Evolutionary conservation across 1,284 basidiomycete genomes (phyloP), one percentile per base, ranked within the genome.

Genomic region (Xanthoconium separans): DNA sequence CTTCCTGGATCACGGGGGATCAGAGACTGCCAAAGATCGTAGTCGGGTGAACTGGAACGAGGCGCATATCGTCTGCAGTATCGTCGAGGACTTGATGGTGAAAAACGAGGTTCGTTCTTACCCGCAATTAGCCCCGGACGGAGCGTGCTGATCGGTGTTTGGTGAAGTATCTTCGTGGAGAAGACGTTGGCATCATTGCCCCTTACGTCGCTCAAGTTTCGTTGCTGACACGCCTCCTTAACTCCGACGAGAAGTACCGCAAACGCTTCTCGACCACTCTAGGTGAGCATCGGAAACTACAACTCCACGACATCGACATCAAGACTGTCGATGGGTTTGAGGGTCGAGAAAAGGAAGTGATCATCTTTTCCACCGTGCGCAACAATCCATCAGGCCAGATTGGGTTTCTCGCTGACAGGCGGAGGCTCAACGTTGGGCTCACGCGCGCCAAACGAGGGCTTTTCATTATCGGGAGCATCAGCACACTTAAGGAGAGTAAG

Each of bases 301-400:
- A 93, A 59, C 67, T 91, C 5, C 65, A 70, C 1, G 69, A 81
- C 45, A 80, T 95, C 49, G 93, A 95, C 68, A 80, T 95, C 63
- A 90, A 88, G 71, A 95, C 93, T 0, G 92, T 95, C 10, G 93
- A 95, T 65, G 95, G 93, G 15, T 98, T 96, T 69, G 92, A 98
- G 70, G 94, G 94, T 1, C 81, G 93, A 45, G 93, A 98, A 74
- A 97, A 97, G 75, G 85, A 90, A 13, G 85, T 95, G 29, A 91
- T 97, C 61, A 78, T 97, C 47, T 95, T 97, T 67, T 93, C 89
- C 41, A 95, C 93, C 1, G 92, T 95, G 44, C 81, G 95, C 48
- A 89, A 88, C 65, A 95, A 95, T 64, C 59, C 75, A 7, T 71
- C 66, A 7, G 89, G 89, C 16, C 79, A 82, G 61, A 91, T 93